phyloP scores from a whole-genome alignment of 768 basidiomycete genomes.

The Gymnopilus dilepis region DNA sequence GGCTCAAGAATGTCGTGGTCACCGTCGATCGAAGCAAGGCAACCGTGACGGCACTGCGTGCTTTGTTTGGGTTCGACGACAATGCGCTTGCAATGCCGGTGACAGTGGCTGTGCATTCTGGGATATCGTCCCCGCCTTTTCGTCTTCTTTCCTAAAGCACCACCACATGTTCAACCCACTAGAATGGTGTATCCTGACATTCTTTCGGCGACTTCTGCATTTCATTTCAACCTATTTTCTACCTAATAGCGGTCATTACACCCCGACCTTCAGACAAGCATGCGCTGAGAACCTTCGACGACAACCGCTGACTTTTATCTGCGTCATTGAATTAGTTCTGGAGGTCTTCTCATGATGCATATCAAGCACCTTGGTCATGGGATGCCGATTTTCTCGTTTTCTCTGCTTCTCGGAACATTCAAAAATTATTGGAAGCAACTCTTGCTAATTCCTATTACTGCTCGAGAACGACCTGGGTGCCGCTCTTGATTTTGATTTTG shows the following conservation, averaged over 20 bases:
- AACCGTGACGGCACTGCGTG: neutral
- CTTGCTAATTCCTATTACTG: neutral
- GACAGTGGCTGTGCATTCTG: neutral
- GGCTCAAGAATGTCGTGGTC: neutral
- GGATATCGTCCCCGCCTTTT: neutral
- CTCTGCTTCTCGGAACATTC: slow-evolving; percentile 1
- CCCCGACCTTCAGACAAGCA: neutral
- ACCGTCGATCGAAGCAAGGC: neutral
- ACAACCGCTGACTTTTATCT: neutral
- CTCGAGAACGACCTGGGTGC: neutral
- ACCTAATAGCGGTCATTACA: neutral
- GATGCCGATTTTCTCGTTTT: neutral
- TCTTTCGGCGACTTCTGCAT: neutral
- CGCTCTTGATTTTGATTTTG: neutral
- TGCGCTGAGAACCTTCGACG: neutral
- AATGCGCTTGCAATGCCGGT: neutral
- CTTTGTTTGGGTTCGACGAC: slow-evolving; percentile 22
- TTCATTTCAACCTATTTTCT: neutral
- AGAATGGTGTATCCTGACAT: neutral
- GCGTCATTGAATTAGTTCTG: neutral
- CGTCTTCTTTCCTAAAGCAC: neutral
- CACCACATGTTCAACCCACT: neutral
- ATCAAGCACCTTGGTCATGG: neutral
- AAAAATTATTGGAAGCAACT: neutral
- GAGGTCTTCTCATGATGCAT: neutral